These are phyloP conservation scores for Pulveroboletus sp. DNA, from an alignment of 768 basidiomycete genomes.

Conservation along the genomic window DNA sequence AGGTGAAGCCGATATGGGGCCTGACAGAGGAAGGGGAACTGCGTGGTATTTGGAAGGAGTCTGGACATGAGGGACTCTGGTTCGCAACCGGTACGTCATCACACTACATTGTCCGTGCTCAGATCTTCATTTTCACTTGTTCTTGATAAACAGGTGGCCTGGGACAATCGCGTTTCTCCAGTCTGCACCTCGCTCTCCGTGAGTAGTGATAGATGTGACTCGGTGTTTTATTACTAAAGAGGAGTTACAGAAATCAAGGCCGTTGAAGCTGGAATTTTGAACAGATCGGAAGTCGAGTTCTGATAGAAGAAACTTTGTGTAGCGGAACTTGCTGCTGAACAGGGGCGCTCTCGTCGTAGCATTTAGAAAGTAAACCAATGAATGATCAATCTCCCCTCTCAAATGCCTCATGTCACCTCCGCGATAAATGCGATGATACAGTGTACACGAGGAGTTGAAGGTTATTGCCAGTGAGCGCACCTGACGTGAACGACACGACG, in stretches of 20 bases:
- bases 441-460: too few relatives aligned
- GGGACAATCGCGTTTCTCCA: constrained; percentile 24
- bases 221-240: background rate
- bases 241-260: constrained; percentile 24
- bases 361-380: too few relatives aligned
- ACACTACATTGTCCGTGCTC: too few relatives aligned
- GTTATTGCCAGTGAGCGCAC: too few relatives aligned
- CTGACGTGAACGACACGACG: too few relatives aligned
- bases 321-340: background rate
- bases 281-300: constrained; percentile 18
- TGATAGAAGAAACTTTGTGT: too few relatives aligned
- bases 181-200: constrained; percentile 30
- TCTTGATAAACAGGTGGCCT: constrained; percentile 1
- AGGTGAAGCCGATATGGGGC: constrained; percentile 59
- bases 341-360: background rate
- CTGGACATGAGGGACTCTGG: constrained; percentile 26
- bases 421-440: too few relatives aligned
- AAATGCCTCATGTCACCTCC: too few relatives aligned
- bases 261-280: constrained; percentile 25
- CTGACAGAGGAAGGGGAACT: constrained; percentile 62
- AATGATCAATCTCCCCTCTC: too few relatives aligned
- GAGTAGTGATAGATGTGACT: constrained; percentile 10
- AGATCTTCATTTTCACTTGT: background rate
- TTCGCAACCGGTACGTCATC: background rate
- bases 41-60: constrained; percentile 34